These are phyloP conservation scores for Persicaria maculosa DNA, from an alignment of 148 eudicot genomes.

Conservation along the genomic window DNA sequence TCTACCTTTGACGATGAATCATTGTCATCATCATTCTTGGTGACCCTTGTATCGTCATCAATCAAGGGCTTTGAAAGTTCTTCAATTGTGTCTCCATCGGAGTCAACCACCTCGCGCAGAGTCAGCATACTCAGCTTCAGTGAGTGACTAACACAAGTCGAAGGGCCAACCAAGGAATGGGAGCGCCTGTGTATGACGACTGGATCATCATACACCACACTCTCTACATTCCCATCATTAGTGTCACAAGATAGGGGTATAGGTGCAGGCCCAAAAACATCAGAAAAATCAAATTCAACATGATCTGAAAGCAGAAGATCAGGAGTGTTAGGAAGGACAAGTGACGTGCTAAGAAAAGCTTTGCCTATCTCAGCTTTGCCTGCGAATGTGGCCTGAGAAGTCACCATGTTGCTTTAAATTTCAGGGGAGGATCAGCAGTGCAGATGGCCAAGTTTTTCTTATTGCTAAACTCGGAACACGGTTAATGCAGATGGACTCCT, in stretches of 20 bases:
- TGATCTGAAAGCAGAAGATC: conserved; percentile 40
- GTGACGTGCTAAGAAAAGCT: conserved; percentile 26
- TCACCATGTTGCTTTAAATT: conserved; percentile 51
- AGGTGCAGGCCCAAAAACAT: conserved; percentile 74
- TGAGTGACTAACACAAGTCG: conserved; percentile 47
- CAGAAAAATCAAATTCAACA: conserved; percentile 67
- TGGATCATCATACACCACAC: conserved; percentile 50
- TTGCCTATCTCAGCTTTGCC: conserved; percentile 26
- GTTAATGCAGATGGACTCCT: conserved; percentile 35
- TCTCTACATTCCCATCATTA: conserved; percentile 28
- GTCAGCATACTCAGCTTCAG: conserved; percentile 55
- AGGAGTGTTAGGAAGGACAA: conserved; percentile 41
- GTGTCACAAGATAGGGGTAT: conserved; percentile 34
- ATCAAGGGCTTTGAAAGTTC: conserved; percentile 27
- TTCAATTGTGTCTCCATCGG: conserved; percentile 21
- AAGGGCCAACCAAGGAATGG: conserved; percentile 89
- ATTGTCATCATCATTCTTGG: conserved; percentile 27
- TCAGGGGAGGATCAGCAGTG: conserved; percentile 18
- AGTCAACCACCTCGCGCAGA: conserved; percentile 43
- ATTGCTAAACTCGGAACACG: conserved; percentile 26
- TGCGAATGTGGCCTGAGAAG: conserved; percentile 44
- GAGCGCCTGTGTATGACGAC: conserved; percentile 53
- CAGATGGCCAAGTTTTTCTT: conserved; percentile 28
- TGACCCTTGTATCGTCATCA: conserved; percentile 20
- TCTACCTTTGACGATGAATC: conserved; percentile 22